These are phyloP conservation scores for Magnolia kwangsiensis DNA, from an alignment of 164 flowering plant species.

Conservation along the genomic window DNA sequence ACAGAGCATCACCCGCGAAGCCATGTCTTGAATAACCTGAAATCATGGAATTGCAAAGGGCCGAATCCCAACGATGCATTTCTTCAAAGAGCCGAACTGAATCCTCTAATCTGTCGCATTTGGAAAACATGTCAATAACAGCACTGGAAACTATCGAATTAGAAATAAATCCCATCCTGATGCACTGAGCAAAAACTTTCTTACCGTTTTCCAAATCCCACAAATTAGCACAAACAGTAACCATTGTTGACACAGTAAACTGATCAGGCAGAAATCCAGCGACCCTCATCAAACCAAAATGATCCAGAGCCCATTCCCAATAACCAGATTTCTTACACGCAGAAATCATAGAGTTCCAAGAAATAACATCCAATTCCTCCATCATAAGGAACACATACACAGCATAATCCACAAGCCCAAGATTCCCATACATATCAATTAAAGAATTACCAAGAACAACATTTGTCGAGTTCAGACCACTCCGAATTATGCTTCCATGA, in stretches of 20 bases:
- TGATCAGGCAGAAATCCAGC: constrained; percentile 39
- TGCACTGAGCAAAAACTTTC: constrained; percentile 46
- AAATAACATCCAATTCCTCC: constrained; percentile 39
- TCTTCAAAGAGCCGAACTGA: constrained; percentile 46
- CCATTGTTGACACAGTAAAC: constrained; percentile 43
- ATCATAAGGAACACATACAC: constrained; percentile 40
- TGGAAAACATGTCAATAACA: constrained; percentile 68
- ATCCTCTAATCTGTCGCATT: constrained; percentile 62
- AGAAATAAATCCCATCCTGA: constrained; percentile 51
- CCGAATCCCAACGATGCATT: constrained; percentile 40
- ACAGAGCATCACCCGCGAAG: constrained; percentile 32
- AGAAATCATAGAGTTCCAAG: constrained; percentile 49
- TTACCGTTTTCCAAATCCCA: constrained; percentile 50
- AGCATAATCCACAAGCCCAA: constrained; percentile 41
- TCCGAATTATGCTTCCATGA: constrained; percentile 39
- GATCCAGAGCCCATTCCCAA: constrained; percentile 26
- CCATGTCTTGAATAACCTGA: constrained; percentile 46
- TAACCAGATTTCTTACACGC: constrained; percentile 31
- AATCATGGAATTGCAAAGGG: constrained; percentile 56
- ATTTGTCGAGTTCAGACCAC: constrained; percentile 21
- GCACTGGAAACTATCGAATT: constrained; percentile 62
- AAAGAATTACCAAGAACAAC: constrained; percentile 48
- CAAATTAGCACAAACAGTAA: constrained; percentile 41
- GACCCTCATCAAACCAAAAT: constrained; percentile 25
- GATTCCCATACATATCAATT: constrained; percentile 50